A percentile compares a stretch with the other conserved stretches of the same genome.
Conservation (phyloP, 2,329 filamentous ascomycete genomes). For the Coleophoma eucalyptorum region DNA sequence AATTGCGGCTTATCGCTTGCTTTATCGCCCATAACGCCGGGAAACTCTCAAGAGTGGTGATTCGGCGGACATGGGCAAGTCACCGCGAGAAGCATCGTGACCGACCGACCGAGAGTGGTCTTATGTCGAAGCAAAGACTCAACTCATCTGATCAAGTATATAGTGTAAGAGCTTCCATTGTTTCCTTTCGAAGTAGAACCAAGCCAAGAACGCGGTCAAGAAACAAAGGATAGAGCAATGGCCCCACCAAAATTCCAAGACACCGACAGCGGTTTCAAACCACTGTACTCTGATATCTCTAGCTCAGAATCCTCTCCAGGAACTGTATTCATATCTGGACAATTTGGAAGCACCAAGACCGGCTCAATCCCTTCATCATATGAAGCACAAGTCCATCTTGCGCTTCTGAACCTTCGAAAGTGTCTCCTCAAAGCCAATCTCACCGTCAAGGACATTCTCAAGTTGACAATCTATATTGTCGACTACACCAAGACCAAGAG, state of each 20-base stretch:
- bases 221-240: neutral
- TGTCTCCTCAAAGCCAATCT: conserved; percentile 28
- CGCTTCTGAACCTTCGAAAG: neutral
- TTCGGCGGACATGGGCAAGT: neutral
- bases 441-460: conserved; percentile 32
- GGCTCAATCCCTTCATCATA: neutral
- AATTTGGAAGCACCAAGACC: neutral
- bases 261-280: neutral
- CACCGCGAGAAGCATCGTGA: neutral
- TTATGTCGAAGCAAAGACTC: neutral
- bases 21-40: neutral
- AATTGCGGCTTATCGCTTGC: neutral
- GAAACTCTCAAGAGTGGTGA: neutral
- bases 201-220: neutral
- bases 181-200: neutral
- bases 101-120: too few relatives aligned
- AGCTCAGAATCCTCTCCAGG: neutral
- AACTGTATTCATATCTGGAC: neutral
- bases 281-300: neutral
- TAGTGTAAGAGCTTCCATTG: neutral
- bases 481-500: conserved; percentile 34
- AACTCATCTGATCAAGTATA: neutral
- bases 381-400: neutral
- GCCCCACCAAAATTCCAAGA: neutral
- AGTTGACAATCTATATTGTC: conserved; percentile 39